These are phyloP conservation scores for Spathaspora girioi DNA, from an alignment of 805 yeast species.

Conservation along the genomic window DNA sequence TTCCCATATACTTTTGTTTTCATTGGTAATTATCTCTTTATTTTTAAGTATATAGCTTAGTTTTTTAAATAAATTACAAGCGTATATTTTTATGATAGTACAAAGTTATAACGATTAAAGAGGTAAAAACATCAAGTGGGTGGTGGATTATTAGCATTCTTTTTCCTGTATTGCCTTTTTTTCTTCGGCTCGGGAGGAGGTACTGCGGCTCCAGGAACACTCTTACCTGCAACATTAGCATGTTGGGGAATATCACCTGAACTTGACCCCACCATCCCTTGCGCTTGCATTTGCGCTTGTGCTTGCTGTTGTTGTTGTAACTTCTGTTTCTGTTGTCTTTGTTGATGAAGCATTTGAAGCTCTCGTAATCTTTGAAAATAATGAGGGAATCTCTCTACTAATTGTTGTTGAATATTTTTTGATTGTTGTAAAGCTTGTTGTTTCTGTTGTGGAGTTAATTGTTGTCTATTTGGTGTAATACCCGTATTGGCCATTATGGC, in stretches of 20 bases:
- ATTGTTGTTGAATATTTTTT: slow-evolving; percentile 32
- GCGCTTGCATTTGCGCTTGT: slow-evolving; percentile 15
- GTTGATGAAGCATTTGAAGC: slow-evolving; percentile 30
- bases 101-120: neutral
- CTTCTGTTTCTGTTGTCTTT: slow-evolving; percentile 13
- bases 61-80: neutral
- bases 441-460: slow-evolving; percentile 40
- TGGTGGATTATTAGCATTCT: slow-evolving; percentile 9
- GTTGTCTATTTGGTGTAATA: slow-evolving; percentile 38
- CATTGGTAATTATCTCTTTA: neutral
- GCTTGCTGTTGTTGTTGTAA: slow-evolving; percentile 13
- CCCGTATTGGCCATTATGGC: slow-evolving; percentile 42
- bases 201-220: slow-evolving; percentile 7
- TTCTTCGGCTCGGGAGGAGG: slow-evolving; percentile 9
- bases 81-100: slow-evolving; percentile 1
- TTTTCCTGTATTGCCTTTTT: slow-evolving; percentile 9
- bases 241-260: slow-evolving; percentile 1
- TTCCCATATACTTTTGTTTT: neutral
- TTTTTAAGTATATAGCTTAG: neutral
- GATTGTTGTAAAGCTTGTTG: slow-evolving; percentile 44
- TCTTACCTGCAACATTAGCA: slow-evolving; percentile 9
- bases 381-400: slow-evolving; percentile 32
- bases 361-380: slow-evolving; percentile 37
- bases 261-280: slow-evolving; percentile 4
- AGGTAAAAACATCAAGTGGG: neutral